Conservation (phyloP, 805 yeast genomes). For the Cyberlindnera japonica region DNA sequence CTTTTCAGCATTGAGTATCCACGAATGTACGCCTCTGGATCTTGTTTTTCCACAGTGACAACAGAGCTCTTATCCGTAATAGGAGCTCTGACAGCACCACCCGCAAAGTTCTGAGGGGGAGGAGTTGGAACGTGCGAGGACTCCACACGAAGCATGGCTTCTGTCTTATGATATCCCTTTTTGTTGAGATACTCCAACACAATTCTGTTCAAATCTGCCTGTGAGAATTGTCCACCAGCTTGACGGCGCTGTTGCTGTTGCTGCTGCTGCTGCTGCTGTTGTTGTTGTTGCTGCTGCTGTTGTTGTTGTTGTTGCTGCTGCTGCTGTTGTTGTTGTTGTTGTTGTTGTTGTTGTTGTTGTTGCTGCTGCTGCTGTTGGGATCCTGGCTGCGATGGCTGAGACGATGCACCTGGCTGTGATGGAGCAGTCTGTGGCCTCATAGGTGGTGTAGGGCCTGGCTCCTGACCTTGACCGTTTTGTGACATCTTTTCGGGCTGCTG, state of each 20-base stretch:
- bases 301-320: conserved; percentile 17
- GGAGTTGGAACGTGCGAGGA: conserved; percentile 58
- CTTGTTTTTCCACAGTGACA: conserved; percentile 25
- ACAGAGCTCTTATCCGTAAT: conserved; percentile 17
- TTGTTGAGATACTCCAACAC: conserved; percentile 90
- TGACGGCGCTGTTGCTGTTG: conserved; percentile 22
- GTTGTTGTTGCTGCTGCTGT: conserved; percentile 20
- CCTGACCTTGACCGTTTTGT: not conserved
- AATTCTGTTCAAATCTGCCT: conserved; percentile 85
- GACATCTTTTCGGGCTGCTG: not conserved
- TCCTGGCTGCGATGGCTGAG: too few species aligned
- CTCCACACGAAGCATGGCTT: conserved; percentile 89
- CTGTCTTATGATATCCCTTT: conserved; percentile 92
- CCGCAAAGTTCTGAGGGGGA: conserved; percentile 32
- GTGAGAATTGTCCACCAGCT: conserved; percentile 49
- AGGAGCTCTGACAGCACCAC: conserved; percentile 16
- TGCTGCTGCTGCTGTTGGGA: conserved; percentile 9
- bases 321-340: conserved; percentile 16
- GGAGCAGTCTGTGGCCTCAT: not conserved
- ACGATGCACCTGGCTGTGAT: not conserved
- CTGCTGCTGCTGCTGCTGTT: conserved; percentile 15
- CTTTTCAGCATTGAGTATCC: conserved; percentile 77
- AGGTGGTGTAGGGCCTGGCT: not conserved
- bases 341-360: conserved; percentile 23
- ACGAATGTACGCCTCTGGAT: conserved; percentile 66